These are phyloP conservation scores for Talaromyces ruber DNA, from an alignment of 495 filamentous ascomycete species.

Conservation along the genomic window DNA sequence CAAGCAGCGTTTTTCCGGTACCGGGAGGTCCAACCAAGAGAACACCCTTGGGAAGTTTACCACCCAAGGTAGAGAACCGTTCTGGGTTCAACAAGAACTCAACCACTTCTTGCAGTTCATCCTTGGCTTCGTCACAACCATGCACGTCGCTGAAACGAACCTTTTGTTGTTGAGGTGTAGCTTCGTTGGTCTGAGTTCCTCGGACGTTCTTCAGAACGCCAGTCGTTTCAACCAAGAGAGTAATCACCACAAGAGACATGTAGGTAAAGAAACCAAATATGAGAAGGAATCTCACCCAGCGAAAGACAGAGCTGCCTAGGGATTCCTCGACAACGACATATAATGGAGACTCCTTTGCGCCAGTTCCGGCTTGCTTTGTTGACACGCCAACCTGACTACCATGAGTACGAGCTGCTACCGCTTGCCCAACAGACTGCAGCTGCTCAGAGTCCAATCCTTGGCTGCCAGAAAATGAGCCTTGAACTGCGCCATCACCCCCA, in stretches of 20 bases:
- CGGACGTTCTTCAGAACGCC: constrained; percentile 70
- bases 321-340: constrained; percentile 97
- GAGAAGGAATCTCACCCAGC: constrained; percentile 80
- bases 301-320: constrained; percentile 65
- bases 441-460: constrained; percentile 50
- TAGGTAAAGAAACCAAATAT: constrained; percentile 71
- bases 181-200: constrained; percentile 64
- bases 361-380: constrained; percentile 43
- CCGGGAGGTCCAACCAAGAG: constrained; percentile 91
- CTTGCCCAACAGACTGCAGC: constrained; percentile 78
- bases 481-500: constrained; percentile 42
- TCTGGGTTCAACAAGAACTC: constrained; percentile 92
- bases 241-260: constrained; percentile 62
- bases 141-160: constrained; percentile 91
- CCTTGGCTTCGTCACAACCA: constrained; percentile 96
- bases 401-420: constrained; percentile 64
- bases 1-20: constrained; percentile 96
- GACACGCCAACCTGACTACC: constrained; percentile 51
- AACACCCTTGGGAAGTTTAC: constrained; percentile 94
- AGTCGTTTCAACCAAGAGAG: constrained; percentile 69
- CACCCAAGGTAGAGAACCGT: constrained; percentile 82
- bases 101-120: constrained; percentile 92
- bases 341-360: constrained; percentile 69
- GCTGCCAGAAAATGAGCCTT: constrained; percentile 16
- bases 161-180: constrained; percentile 81